phyloP scores from a whole-genome alignment of 495 filamentous ascomycete genomes.

The Staphylotrichum longicolle region DNA sequence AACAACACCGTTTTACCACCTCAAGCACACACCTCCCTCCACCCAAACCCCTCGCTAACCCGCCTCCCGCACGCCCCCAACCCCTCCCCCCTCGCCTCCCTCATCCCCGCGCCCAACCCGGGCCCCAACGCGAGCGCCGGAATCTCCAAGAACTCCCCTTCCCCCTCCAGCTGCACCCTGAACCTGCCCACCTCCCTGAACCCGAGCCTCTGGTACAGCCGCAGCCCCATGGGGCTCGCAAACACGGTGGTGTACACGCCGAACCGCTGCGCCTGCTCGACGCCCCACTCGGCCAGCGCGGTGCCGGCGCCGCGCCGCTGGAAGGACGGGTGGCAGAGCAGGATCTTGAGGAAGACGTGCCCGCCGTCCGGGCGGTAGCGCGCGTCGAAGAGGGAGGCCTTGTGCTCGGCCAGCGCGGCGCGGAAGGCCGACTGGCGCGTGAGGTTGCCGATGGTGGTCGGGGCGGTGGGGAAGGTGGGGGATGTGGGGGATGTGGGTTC shows the following conservation, averaged over 20 bases:
- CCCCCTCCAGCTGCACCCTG: conserved; percentile 30
- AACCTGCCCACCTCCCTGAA: conserved; percentile 32
- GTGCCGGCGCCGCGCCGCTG: conserved; percentile 50
- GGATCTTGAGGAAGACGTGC: conserved; percentile 46
- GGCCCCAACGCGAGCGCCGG: conserved; percentile 24
- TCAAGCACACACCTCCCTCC: not conserved
- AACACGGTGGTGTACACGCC: conserved; percentile 31
- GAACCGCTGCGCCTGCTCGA: conserved; percentile 26
- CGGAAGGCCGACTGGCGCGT: conserved; percentile 29
- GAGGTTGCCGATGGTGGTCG: conserved; percentile 25
- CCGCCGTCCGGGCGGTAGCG: conserved; percentile 15
- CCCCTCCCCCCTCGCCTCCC: conserved; percentile 3
- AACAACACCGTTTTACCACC: not conserved
- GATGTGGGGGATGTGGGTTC: conserved; percentile 10
- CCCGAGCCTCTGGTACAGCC: conserved; percentile 31
- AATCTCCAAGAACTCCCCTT: conserved; percentile 31
- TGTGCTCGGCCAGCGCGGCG: conserved; percentile 18
- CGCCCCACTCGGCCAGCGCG: conserved; percentile 52
- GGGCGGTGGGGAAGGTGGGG: conserved; percentile 13
- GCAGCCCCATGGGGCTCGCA: conserved; percentile 31
- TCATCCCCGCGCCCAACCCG: not conserved
- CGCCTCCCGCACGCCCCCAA: not conserved
- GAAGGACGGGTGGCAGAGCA: conserved; percentile 51
- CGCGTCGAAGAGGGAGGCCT: conserved; percentile 26
- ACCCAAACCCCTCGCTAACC: not conserved